Evolutionary conservation across 805 yeast species (phyloP).

Genomic region (Candida xiaguanensis): DNA sequence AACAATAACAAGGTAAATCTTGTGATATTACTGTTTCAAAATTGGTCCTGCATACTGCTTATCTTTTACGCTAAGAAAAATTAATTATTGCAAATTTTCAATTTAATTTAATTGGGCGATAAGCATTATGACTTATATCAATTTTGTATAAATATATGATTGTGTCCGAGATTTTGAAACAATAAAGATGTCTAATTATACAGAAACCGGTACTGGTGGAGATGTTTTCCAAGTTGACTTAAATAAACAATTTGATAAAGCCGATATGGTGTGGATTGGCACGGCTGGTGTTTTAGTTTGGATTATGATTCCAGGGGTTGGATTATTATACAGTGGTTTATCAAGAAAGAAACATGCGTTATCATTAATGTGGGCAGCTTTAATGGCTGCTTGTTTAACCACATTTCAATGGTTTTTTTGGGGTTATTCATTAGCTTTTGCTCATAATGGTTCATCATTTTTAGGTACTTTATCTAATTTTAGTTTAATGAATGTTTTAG

Average conservation of each 20-base stretch:
- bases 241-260: conserved; percentile 65
- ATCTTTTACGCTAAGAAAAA: conserved; percentile 4
- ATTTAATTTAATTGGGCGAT: conserved; percentile 5
- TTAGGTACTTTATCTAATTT: conserved; percentile 81
- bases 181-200: conserved; percentile 32
- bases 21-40: neutral
- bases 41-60: conserved; percentile 11
- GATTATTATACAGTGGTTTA: conserved; percentile 87
- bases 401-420: conserved; percentile 97
- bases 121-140: neutral
- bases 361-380: conserved; percentile 88
- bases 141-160: conserved; percentile 1
- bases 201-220: conserved; percentile 74
- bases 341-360: conserved; percentile 95
- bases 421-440: conserved; percentile 91
- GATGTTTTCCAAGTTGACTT: conserved; percentile 70
- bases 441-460: conserved; percentile 60
- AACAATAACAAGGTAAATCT: neutral
- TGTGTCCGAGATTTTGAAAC: neutral
- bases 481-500: conserved; percentile 76
- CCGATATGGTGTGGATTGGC: conserved; percentile 84
- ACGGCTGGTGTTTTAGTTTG: conserved; percentile 78
- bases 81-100: conserved; percentile 2
- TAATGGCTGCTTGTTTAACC: conserved; percentile 81
- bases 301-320: conserved; percentile 97